Base-by-base conservation (phyloP, 768 basidiomycete species). In the Kwoniella dendrophila region DNA sequence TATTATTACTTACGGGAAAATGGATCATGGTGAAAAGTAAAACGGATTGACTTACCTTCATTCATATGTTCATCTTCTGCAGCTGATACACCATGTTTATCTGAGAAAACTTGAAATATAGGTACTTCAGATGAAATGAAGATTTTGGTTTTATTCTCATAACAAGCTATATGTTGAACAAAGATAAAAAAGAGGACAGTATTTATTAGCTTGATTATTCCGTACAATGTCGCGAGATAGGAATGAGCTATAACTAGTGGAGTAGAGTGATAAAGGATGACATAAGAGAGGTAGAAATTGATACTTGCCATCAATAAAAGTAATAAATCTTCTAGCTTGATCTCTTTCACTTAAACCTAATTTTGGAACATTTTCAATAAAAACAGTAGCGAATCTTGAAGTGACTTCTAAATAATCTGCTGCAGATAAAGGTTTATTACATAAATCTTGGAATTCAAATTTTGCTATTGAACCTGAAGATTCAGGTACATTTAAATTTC, bases 351-450 rank as follows among this genome's bases (percentile, higher is more conserved):
- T 83, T 66, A 97, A 76, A 0, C 86, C 89, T 87, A 99, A 87
- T 82, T 90, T 90, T 47, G 89, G 90, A 30, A 98, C 86, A 72
- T 91, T 88, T 43, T 87, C 81, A 33, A 99, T 81, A 74, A 99
- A 98, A 16, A 99, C 82, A 14, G 92, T 95, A 29, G 85, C 84
- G 76, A 96, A 99, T 30, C 83, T 86, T 71, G 86, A 86, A 3
- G 94, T 95, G 58, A 99, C 85, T 81, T 97, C 92, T 38, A 99
- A 77, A 79, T 98, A 99, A 78, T 99, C 96, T 1, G 92, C 92
- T 24, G 96, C 95, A 72, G 90, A 90, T 71, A 96, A 81, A 0
- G 94, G 90, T 69, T 86, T 85, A 0, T 90, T 90, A 72, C 96
- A 99, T 18, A 99, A 82, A 61, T 94, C 86, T 3, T 85, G 75